A percentile compares a stretch with the other conserved stretches of the same genome.
These are phyloP conservation scores for Talaromyces sp. DNA, from an alignment of 2,329 filamentous ascomycete genomes.

Conservation along the genomic window DNA sequence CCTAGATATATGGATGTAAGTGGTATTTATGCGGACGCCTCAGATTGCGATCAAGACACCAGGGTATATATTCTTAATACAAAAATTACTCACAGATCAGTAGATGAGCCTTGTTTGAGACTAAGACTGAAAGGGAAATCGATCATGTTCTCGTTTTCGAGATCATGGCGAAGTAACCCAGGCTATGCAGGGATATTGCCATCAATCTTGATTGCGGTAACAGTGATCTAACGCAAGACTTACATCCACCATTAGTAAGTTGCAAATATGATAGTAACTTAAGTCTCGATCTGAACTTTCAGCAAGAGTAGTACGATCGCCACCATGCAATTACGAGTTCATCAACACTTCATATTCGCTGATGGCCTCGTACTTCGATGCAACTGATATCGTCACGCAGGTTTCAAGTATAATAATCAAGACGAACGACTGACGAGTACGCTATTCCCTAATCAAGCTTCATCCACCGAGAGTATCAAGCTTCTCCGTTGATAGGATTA, in stretches of 20 bases:
- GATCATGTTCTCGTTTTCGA: neutral
- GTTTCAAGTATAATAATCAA: neutral
- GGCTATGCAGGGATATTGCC: neutral
- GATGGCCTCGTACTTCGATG: neutral
- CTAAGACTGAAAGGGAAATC: neutral
- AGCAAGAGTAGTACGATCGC: neutral
- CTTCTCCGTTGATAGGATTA: neutral
- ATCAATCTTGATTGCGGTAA: neutral
- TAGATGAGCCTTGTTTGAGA: neutral
- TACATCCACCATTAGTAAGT: neutral
- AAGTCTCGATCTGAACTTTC: neutral
- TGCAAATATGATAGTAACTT: neutral
- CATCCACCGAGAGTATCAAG: neutral
- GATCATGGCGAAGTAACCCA: neutral
- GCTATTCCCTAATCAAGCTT: neutral
- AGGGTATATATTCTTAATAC: neutral
- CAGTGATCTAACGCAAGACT: slow-evolving; percentile 2
- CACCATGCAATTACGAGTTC: neutral
- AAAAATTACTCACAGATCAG: neutral
- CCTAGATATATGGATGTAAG: neutral
- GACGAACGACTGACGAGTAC: neutral
- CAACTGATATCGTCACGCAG: neutral
- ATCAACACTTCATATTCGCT: neutral
- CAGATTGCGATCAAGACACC: neutral
- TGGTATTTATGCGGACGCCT: neutral